Evolutionary conservation across 2,329 filamentous ascomycete genomes (phyloP).

Genomic region (Reticulascus tulasneorum): DNA sequence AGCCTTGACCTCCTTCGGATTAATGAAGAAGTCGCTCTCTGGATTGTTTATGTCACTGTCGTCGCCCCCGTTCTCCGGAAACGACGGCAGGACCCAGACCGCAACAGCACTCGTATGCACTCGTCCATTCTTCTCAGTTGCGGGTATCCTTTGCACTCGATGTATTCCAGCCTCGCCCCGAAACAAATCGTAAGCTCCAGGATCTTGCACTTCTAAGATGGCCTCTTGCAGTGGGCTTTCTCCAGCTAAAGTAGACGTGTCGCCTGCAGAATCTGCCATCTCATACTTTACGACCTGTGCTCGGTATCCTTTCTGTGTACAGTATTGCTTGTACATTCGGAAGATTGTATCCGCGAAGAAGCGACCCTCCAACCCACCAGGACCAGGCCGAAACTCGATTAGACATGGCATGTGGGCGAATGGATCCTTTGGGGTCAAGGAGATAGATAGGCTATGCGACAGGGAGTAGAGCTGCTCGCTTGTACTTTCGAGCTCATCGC

Average conservation of each 20-base stretch:
- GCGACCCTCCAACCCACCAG: conserved; percentile 85
- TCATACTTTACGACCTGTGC: conserved; percentile 76
- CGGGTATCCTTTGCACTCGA: conserved; percentile 87
- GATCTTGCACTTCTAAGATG: conserved; percentile 74
- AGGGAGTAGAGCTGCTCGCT: conserved; percentile 58
- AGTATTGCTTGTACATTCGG: conserved; percentile 84
- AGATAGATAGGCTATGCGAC: conserved; percentile 65
- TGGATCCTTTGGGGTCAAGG: conserved; percentile 81
- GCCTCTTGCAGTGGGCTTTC: conserved; percentile 79
- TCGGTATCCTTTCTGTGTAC: conserved; percentile 63
- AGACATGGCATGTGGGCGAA: conserved; percentile 89
- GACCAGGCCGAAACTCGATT: conserved; percentile 86
- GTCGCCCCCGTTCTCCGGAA: conserved; percentile 55
- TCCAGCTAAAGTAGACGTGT: conserved; percentile 46
- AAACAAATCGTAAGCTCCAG: conserved; percentile 76
- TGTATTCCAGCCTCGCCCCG: conserved; percentile 92
- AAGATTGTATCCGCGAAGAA: conserved; percentile 86
- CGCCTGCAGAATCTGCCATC: conserved; percentile 60
- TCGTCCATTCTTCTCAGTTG: conserved; percentile 84
- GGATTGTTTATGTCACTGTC: conserved; percentile 72
- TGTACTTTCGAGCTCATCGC: conserved; percentile 75
- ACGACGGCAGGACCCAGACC: conserved; percentile 85
- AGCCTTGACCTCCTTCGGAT: conserved; percentile 73
- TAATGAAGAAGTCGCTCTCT: conserved; percentile 85
- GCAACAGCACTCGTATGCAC: conserved; percentile 92